Percentiles rank a stretch among this genome's conserved stretches.
Conservation (phyloP, 2,329 filamentous ascomycete species). For the Arthrobotrys iridis region DNA sequence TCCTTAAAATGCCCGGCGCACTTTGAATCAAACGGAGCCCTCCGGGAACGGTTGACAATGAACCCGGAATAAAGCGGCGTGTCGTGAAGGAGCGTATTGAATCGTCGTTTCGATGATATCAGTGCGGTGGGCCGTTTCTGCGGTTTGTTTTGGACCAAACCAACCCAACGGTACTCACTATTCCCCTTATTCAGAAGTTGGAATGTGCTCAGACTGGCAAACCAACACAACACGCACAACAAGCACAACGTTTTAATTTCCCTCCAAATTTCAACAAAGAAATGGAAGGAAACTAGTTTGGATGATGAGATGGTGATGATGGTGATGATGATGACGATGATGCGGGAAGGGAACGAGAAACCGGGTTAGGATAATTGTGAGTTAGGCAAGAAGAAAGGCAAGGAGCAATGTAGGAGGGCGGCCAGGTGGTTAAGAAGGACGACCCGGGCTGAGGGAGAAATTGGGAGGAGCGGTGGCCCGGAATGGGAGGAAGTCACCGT, state of each 20-base stretch:
- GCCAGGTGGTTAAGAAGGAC: constrained; percentile 45
- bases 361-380: constrained; percentile 7
- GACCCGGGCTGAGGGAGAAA: constrained; percentile 47
- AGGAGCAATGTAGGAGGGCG: constrained; percentile 31
- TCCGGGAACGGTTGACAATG: constrained; percentile 27
- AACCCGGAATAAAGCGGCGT: constrained; percentile 37
- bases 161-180: constrained; percentile 26
- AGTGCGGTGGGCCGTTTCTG: constrained; percentile 31
- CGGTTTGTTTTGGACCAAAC: constrained; percentile 42
- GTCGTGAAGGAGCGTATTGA: constrained; percentile 24
- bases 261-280: constrained; percentile 53
- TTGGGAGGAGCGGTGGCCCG: constrained; percentile 51
- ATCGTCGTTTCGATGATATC: constrained; percentile 21
- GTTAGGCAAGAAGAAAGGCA: constrained; percentile 17
- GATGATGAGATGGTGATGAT: constrained; percentile 18
- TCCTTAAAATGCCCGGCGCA: constrained; percentile 9
- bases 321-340: constrained; percentile 12
- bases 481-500: constrained; percentile 54
- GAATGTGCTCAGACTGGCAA: constrained; percentile 42
- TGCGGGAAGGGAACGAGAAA: constrained; percentile 14
- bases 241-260: constrained; percentile 15
- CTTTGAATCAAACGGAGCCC: constrained; percentile 4
- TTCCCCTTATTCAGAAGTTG: constrained; percentile 45
- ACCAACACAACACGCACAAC: constrained; percentile 41
- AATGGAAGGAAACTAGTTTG: constrained; percentile 36